Base-by-base conservation (phyloP, 257 asterid species). In the Craterostigma plantagineum region DNA sequence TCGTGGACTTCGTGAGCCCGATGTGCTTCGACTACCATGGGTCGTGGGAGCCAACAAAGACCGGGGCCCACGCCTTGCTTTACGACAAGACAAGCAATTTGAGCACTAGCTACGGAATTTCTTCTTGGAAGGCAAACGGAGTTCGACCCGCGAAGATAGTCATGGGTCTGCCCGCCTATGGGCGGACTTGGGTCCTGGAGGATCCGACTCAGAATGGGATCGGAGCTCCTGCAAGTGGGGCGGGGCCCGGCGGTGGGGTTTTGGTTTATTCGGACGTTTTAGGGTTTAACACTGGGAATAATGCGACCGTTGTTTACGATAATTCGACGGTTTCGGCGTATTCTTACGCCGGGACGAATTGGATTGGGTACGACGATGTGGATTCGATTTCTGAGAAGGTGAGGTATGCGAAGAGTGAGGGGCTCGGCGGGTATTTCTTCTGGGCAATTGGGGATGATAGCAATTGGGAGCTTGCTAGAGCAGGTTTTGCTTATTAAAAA, bases 391-490 rank as follows among this genome's bases (percentile, higher is more conserved):
- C 13, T 41, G 12, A 55, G 8, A 76, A 71, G 67, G 43, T 73
- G 9, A 58, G 53, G 63, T 76, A 43, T 56, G 73, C 85, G 1
- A 70, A 64, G 58, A 60, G 55, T 9, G 71, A 68, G 50, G 72
- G 71, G 1, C 69, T 76, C 63, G 84, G 79, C 7, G 90, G 90
- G 4, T 79, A 79, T 63, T 76, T 79, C 55, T 73, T 76, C 16
- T 76, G 90, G 90, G 81, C 71, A 11, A 74, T 79, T 41, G 83
- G 79, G 49, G 61, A 39, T 46, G 73, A 70, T 57, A 70, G 65
- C 50, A 55, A 68, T 17, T 80, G 79, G 91, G 60, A 59, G 11
- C 65, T 76, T 45, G 70, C 91, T 35, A 62, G 45, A 58, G 59
- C 82, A 66, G 82, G 91, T 80, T 57, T 46, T 23, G 6, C 30